Conservation (phyloP, 306 rosid species). For the Quercus robur region DNA sequence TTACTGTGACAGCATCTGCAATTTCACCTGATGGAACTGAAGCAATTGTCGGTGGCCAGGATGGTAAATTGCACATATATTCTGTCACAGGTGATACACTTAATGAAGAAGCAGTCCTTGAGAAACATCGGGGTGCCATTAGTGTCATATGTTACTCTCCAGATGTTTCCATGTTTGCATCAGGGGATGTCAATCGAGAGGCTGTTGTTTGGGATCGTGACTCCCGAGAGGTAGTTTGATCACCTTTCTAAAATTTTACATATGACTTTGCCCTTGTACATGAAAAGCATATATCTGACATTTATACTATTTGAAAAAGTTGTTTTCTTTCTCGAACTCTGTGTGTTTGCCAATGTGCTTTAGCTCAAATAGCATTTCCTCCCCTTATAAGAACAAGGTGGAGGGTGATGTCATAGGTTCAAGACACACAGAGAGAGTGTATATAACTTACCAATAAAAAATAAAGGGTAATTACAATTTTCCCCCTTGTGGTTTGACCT, state of each 20-base stretch:
- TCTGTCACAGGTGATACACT: constrained; percentile 67
- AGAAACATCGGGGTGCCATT: constrained; percentile 91
- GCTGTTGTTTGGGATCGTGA: constrained; percentile 83
- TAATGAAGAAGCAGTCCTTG: constrained; percentile 76
- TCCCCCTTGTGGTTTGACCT: too few species aligned
- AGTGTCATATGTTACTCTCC: constrained; percentile 88
- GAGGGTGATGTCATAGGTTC: too few species aligned
- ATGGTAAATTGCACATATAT: constrained; percentile 82
- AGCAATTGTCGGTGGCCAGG: constrained; percentile 91
- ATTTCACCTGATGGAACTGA: constrained; percentile 92
- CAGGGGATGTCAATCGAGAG: constrained; percentile 95
- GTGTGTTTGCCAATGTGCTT: not conserved
- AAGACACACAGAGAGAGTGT: too few species aligned
- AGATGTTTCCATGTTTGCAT: constrained; percentile 89
- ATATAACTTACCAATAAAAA: too few species aligned
- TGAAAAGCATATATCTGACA: not conserved
- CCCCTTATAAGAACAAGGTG: too few species aligned
- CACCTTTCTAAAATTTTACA: not conserved
- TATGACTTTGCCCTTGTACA: not conserved
- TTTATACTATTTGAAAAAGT: not conserved
- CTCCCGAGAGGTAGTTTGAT: constrained; percentile 60
- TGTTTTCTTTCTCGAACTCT: not conserved
- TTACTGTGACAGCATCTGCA: constrained; percentile 75
- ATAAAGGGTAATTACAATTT: too few species aligned
- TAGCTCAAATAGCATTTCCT: too few species aligned